phyloP scores from a whole-genome alignment of 2,329 filamentous ascomycete species.

The Xylariaceae sp. region DNA sequence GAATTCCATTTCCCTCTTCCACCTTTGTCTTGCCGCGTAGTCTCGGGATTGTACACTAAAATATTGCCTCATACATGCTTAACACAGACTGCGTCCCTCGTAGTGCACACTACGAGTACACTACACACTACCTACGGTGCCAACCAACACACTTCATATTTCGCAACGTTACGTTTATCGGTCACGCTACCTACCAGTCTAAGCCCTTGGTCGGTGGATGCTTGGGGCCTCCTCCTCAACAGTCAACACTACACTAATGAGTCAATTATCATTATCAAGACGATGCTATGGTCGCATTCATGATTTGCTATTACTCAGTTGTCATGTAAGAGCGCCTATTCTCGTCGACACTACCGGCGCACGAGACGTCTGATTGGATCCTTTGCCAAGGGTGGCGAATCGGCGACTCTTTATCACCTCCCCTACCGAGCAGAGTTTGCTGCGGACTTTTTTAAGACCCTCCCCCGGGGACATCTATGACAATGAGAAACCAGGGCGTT shows the following conservation, averaged over 20 bases:
- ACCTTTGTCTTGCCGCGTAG: neutral
- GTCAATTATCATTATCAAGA: slow-evolving; percentile 8
- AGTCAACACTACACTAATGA: slow-evolving; percentile 1
- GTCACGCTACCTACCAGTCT: slow-evolving; percentile 7
- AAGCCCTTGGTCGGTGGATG: slow-evolving; percentile 8
- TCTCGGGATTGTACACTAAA: slow-evolving; percentile 4
- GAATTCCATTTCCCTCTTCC: slow-evolving; percentile 6
- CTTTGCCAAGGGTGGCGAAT: neutral
- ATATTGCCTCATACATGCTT: neutral
- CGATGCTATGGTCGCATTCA: slow-evolving; percentile 18
- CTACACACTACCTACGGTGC: slow-evolving; percentile 1
- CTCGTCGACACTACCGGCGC: slow-evolving; percentile 9
- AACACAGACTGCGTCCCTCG: neutral
- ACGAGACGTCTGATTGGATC: slow-evolving; percentile 7
- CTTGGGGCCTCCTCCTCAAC: slow-evolving; percentile 20
- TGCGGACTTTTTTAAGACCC: neutral
- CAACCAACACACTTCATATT: neutral
- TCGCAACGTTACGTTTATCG: slow-evolving; percentile 31
- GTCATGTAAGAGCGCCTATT: neutral
- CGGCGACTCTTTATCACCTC: slow-evolving; percentile 1
- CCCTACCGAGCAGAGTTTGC: neutral
- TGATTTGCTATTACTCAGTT: neutral
- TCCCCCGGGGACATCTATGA: neutral
- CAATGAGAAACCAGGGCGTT: neutral
- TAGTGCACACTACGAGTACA: neutral